Base-by-base conservation (phyloP, 2,329 filamentous ascomycete species). In the Xylogone sp. region DNA sequence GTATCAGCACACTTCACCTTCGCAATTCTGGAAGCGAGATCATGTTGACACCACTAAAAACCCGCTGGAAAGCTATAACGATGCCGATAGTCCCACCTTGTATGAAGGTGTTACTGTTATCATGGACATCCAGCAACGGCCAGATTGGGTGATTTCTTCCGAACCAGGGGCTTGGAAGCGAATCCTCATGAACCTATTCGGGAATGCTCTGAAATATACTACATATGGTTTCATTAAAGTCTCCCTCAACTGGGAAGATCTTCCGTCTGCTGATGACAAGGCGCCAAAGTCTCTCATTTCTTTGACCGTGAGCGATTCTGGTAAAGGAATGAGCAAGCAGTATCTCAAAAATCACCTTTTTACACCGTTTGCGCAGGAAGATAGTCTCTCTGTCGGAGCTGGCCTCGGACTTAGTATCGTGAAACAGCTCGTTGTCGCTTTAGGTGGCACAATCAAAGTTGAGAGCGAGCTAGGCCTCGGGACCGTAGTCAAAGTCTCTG, bases 391-490 rank as follows among this genome's bases (percentile, higher is more conserved):
- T 1, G 75, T 77, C 4, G 83, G 83, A 0, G 81, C 80, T 1
- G 83, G 83, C 0, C 67, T 87, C 0, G 84, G 84, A 0, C 65
- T 87, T 22, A 81, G 77, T 12, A 83, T 87, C 5, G 83, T 87
- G 27, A 75, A 74, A 21, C 71, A 73, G 48, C 76, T 87, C 18
- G 78, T 86, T 6, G 74, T 75, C 29, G 76, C 79, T n/a, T 69
- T 88, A 0, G 73, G 76, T 29, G 84, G 84, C 0, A 74, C 69
- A 8, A 80, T 87, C 42, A 73, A 81, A n/a, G 73, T 87, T 20
- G 72, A 74, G 43, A 82, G 75, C 43, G 70, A 77, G 46, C 67
- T 73, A 5, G 72, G 73, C 1, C 69, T 74, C 24, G 82, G 82
- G 1, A 84, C 82, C 0, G 72, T 73, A 3, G 72, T 83, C 2